phyloP scores from a whole-genome alignment of 352 stramenopile species.

The Bremia lactucae region DNA sequence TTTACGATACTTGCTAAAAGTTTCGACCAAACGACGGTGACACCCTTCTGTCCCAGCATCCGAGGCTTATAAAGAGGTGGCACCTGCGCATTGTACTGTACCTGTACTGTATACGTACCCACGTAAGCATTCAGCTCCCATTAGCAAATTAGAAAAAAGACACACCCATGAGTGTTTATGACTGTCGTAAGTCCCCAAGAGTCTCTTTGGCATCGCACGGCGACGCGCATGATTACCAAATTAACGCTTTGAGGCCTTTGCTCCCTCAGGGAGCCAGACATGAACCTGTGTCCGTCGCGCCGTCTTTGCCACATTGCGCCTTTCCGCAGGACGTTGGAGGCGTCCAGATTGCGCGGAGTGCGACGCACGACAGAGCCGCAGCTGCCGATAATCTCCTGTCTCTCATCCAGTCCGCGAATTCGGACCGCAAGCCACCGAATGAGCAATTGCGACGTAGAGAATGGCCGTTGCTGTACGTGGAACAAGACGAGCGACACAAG shows the following conservation, averaged over 20 bases:
- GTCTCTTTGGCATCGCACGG: neutral
- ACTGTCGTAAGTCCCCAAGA: neutral
- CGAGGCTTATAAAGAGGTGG: too few relatives aligned
- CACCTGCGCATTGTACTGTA: too few relatives aligned
- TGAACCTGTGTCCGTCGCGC: neutral
- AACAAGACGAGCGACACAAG: neutral
- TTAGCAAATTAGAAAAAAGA: too few relatives aligned
- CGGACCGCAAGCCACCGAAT: constrained; percentile 1
- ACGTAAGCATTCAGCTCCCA: too few relatives aligned
- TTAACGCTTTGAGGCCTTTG: neutral
- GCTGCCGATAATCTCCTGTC: constrained; percentile 23
- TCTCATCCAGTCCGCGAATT: constrained; percentile 15
- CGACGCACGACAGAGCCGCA: constrained; percentile 6
- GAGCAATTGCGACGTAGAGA: neutral
- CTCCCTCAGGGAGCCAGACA: neutral
- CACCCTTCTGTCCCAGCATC: too few relatives aligned
- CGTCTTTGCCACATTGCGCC: constrained; percentile 10
- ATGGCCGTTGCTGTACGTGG: neutral
- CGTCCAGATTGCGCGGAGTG: neutral
- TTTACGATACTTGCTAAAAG: too few relatives aligned
- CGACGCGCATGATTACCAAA: neutral
- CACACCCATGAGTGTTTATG: constrained; percentile 6
- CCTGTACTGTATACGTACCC: too few relatives aligned
- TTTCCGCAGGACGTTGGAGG: constrained; percentile 16
- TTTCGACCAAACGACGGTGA: too few relatives aligned